Evolutionary conservation across 306 rosid genomes (phyloP).

Genomic region (Adenanthera pavonina): DNA sequence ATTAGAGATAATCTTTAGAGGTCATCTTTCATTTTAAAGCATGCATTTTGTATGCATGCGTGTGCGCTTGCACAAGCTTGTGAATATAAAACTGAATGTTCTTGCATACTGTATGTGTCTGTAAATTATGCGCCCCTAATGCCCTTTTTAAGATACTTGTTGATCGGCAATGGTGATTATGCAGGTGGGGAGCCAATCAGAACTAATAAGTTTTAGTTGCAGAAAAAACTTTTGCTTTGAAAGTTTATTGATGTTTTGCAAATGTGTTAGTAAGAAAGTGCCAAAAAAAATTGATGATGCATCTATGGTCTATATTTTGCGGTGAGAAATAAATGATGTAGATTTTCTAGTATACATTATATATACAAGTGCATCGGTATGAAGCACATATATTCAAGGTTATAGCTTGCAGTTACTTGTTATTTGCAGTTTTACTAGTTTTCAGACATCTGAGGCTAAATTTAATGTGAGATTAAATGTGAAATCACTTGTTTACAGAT

Average conservation of each 20-base stretch:
- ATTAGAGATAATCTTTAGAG: not conserved
- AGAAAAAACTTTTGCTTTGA: not conserved
- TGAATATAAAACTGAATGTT: not conserved
- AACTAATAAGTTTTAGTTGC: constrained; percentile 9
- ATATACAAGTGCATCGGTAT: not conserved
- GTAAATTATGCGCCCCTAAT: not conserved
- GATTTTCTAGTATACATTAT: not conserved
- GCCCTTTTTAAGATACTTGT: not conserved
- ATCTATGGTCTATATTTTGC: not conserved
- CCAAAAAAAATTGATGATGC: no score
- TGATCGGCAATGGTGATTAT: constrained; percentile 22
- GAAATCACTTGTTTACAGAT: not conserved
- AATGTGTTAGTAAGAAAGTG: no score
- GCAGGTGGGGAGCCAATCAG: not conserved
- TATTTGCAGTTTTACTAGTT: not conserved
- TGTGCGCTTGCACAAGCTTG: not conserved
- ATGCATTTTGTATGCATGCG: not conserved
- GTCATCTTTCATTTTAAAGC: constrained; percentile 8
- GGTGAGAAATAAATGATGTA: not conserved
- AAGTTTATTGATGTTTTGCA: not conserved
- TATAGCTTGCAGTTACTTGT: not conserved
- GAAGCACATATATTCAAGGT: not conserved
- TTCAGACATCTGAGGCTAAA: not conserved
- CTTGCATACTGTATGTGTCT: not conserved
- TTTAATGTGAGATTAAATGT: not conserved